These are phyloP conservation scores for Neodidymelliopsis sp. DNA, from an alignment of 2,329 filamentous ascomycete species.

Conservation along the genomic window DNA sequence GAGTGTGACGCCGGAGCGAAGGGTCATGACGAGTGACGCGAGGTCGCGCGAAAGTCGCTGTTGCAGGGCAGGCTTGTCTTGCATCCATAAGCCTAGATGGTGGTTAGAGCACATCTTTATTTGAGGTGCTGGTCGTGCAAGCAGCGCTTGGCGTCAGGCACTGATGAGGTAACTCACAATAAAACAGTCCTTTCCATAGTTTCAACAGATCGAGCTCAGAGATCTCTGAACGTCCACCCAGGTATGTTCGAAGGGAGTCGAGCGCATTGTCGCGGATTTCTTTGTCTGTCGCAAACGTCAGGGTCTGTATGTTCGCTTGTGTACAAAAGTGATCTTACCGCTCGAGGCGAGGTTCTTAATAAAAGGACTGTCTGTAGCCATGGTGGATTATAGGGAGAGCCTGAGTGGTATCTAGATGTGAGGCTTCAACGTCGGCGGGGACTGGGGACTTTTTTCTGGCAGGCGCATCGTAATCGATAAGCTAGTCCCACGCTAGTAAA, in stretches of 20 bases:
- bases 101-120: slow-evolving; percentile 15
- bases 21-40: slow-evolving; percentile 69
- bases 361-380: slow-evolving; percentile 65
- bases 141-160: neutral
- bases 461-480: slow-evolving; percentile 13
- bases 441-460: slow-evolving; percentile 21
- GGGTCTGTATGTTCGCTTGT: neutral
- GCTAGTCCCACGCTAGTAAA: slow-evolving; percentile 9
- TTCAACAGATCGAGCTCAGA: slow-evolving; percentile 77
- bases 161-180: slow-evolving; percentile 60
- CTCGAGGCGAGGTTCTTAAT: slow-evolving; percentile 85
- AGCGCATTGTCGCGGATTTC: slow-evolving; percentile 80
- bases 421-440: slow-evolving; percentile 5
- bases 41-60: slow-evolving; percentile 83
- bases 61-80: slow-evolving; percentile 86
- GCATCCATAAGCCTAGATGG: slow-evolving; percentile 79
- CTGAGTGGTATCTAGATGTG: neutral
- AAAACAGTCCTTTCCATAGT: slow-evolving; percentile 95
- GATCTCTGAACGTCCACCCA: slow-evolving; percentile 69
- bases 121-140: neutral
- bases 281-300: slow-evolving; percentile 66
- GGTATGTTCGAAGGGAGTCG: slow-evolving; percentile 77
- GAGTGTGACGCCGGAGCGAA: slow-evolving; percentile 57
- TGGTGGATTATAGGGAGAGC: neutral
- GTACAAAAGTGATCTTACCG: slow-evolving; percentile 61